phyloP scores from a whole-genome alignment of 345 rosid genomes.

The Cardamine occulta region DNA sequence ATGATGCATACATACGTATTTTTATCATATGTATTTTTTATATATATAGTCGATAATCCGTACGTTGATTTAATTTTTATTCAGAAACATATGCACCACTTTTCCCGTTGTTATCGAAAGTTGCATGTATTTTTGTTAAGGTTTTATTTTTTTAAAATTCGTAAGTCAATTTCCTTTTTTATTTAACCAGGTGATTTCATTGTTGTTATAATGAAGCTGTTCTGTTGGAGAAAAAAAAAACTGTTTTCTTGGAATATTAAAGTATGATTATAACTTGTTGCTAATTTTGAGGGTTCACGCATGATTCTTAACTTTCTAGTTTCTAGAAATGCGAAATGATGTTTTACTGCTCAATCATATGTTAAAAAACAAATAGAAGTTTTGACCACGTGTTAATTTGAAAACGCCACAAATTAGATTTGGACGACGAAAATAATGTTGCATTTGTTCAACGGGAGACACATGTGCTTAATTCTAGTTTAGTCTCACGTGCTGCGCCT shows the following conservation, averaged over 20 bases:
- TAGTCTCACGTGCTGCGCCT: conserved; percentile 26
- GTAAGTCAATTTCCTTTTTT: neutral
- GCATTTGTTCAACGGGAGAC: conserved; percentile 10
- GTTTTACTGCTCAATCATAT: conserved; percentile 28
- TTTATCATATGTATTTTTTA: neutral
- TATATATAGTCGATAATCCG: neutral
- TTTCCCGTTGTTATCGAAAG: conserved; percentile 5
- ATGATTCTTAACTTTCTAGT: conserved; percentile 19
- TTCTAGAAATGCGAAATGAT: conserved; percentile 6
- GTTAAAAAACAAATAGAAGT: neutral
- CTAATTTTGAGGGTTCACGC: conserved; percentile 15
- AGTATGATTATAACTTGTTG: neutral
- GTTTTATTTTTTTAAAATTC: neutral
- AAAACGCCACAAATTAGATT: neutral
- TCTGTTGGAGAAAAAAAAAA: neutral
- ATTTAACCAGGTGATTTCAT: neutral
- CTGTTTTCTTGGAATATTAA: neutral
- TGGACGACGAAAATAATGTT: neutral
- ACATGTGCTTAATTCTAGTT: neutral
- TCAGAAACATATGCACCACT: conserved; percentile 8
- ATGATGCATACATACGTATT: neutral
- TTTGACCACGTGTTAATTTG: conserved; percentile 33
- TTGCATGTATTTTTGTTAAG: neutral
- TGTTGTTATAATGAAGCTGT: neutral
- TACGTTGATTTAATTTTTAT: neutral